A percentile compares a stretch with the other conserved stretches of the same genome.
These are phyloP conservation scores for Cryphonectria naterciae DNA, from an alignment of 2,329 filamentous ascomycete species.

Conservation along the genomic window DNA sequence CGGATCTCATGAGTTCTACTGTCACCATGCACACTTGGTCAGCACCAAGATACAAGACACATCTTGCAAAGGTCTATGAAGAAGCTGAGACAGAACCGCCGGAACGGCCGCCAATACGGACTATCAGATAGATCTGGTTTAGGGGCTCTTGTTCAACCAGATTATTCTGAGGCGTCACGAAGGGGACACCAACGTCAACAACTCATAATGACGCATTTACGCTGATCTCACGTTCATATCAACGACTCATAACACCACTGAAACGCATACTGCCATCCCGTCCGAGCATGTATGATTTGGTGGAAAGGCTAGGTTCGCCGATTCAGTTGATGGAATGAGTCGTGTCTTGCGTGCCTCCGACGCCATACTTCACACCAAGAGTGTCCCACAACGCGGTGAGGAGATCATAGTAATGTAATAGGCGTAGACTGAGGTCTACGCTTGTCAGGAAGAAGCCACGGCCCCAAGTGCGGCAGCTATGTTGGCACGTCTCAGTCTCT, in stretches of 20 bases:
- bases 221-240: not conserved
- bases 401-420: not conserved
- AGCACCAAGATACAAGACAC: not conserved
- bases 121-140: not conserved
- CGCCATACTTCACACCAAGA: not conserved
- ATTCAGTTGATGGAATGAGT: not conserved
- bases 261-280: not conserved
- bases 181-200: not conserved
- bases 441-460: too few relatives aligned
- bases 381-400: too few relatives aligned
- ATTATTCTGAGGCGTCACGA: not conserved
- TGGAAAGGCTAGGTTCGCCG: too few relatives aligned
- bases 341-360: not conserved
- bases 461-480: not conserved
- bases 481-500: not conserved
- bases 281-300: too few relatives aligned
- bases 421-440: too few relatives aligned
- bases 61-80: not conserved
- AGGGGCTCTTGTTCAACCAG: not conserved
- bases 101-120: not conserved
- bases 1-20: not conserved
- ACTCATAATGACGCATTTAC: not conserved
- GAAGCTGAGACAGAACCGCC: not conserved
- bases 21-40: not conserved
- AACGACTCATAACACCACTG: too few relatives aligned